Evolutionary conservation across 2,329 filamentous ascomycete genomes (phyloP).

Genomic region (Trichocomaceae sp.): DNA sequence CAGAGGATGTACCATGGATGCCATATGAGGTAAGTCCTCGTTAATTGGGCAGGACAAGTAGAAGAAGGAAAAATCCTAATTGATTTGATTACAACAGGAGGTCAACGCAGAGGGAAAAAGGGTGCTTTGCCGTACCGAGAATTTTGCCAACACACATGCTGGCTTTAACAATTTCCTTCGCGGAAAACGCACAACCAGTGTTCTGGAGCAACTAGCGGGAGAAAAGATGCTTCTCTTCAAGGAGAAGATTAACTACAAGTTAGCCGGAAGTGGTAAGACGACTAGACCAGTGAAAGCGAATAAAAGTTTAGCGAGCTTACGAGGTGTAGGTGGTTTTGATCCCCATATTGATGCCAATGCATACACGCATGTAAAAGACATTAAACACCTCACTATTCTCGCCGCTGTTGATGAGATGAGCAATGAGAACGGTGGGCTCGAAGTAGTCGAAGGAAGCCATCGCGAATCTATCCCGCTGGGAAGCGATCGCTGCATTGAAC

Average conservation of each 20-base stretch:
- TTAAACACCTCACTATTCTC: constrained; percentile 37
- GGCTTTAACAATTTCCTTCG: constrained; percentile 33
- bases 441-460: constrained; percentile 37
- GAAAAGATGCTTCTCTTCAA: constrained; percentile 40
- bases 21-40: constrained; percentile 23
- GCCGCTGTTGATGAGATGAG: constrained; percentile 35
- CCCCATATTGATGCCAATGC: constrained; percentile 39
- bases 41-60: not conserved
- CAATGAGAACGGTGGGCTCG: constrained; percentile 33
- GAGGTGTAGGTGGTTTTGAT: constrained; percentile 28
- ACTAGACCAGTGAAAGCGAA: too few species aligned
- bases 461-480: constrained; percentile 30
- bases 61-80: not conserved
- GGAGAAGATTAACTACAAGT: constrained; percentile 41
- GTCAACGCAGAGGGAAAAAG: constrained; percentile 26
- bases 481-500: constrained; percentile 30
- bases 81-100: constrained; percentile 16
- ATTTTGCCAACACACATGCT: constrained; percentile 27
- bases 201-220: constrained; percentile 29
- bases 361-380: constrained; percentile 37
- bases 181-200: constrained; percentile 24
- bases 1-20: constrained; percentile 25
- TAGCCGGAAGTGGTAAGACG: constrained; percentile 30
- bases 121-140: constrained; percentile 31
- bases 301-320: too few species aligned